A percentile compares a stretch with the other conserved stretches of the same genome.
phyloP scores from a whole-genome alignment of 2,329 filamentous ascomycete genomes.

The Cadophora gregata region DNA sequence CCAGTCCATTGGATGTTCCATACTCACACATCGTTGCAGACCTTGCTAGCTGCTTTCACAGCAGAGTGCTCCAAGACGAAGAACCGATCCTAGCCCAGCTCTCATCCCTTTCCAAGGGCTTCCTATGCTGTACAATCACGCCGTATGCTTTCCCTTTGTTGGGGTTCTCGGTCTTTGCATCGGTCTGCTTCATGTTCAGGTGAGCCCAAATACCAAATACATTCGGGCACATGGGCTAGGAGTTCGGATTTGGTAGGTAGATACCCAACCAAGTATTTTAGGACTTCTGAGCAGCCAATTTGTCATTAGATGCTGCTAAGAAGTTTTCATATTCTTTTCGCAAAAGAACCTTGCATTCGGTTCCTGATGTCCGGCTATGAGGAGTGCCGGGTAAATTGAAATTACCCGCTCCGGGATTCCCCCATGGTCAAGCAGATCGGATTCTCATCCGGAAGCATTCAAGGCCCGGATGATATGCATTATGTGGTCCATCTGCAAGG shows the following conservation, averaged over 20 bases:
- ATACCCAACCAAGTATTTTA: not conserved
- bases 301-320: not conserved
- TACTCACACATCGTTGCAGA: not conserved
- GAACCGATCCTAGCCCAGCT: not conserved
- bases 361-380: not conserved
- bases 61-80: slow-evolving; percentile 1
- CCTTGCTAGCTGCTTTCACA: slow-evolving; percentile 4
- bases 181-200: not conserved
- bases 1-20: no score
- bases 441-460: not conserved
- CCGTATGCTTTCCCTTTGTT: no score
- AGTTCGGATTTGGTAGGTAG: not conserved
- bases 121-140: not conserved
- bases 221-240: not conserved
- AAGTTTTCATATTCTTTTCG: not conserved
- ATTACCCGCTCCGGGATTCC: not conserved
- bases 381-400: not conserved
- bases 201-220: no score
- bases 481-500: not conserved
- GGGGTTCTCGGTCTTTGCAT: no score
- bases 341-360: not conserved
- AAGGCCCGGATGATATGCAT: slow-evolving; percentile 2
- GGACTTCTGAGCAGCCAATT: not conserved
- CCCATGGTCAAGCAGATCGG: not conserved
- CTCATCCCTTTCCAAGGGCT: not conserved